phyloP scores from a whole-genome alignment of 345 rosid genomes.

The Litchi chinensis region DNA sequence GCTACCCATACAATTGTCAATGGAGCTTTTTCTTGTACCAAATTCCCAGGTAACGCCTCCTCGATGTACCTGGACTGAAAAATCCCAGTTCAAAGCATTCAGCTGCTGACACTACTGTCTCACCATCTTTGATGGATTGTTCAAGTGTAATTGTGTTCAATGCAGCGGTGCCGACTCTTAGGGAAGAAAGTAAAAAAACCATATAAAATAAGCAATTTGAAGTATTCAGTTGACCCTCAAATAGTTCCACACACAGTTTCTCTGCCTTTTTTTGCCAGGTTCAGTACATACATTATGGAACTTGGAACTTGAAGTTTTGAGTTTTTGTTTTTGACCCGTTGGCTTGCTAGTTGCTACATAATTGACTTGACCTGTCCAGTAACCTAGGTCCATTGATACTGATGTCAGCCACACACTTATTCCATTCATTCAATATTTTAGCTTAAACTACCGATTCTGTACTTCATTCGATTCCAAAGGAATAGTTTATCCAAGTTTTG shows the following conservation, averaged over 20 bases:
- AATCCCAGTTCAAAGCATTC: background rate
- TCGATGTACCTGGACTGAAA: background rate
- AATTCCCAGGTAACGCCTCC: slow-evolving; percentile 21
- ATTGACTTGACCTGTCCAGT: too few species aligned
- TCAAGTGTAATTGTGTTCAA: background rate
- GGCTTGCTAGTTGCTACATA: too few species aligned
- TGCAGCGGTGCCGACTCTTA: background rate
- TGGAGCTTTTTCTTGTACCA: slow-evolving; percentile 14
- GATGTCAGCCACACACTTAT: too few species aligned
- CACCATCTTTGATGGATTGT: background rate
- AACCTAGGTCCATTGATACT: too few species aligned
- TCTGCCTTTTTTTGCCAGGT: too few species aligned
- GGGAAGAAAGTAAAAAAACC: background rate
- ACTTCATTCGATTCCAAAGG: too few species aligned
- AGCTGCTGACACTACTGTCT: slow-evolving; percentile 12
- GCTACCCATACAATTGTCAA: background rate
- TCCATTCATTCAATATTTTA: too few species aligned
- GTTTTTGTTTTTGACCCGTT: too few species aligned
- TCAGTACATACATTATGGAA: too few species aligned
- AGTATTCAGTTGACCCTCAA: background rate
- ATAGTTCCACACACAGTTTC: background rate
- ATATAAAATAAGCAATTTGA: background rate
- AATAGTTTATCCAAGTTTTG: too few species aligned
- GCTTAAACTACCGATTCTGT: too few species aligned
- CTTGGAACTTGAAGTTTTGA: too few species aligned